Conservation (phyloP, 345 rosid species). For the Viola odorata region DNA sequence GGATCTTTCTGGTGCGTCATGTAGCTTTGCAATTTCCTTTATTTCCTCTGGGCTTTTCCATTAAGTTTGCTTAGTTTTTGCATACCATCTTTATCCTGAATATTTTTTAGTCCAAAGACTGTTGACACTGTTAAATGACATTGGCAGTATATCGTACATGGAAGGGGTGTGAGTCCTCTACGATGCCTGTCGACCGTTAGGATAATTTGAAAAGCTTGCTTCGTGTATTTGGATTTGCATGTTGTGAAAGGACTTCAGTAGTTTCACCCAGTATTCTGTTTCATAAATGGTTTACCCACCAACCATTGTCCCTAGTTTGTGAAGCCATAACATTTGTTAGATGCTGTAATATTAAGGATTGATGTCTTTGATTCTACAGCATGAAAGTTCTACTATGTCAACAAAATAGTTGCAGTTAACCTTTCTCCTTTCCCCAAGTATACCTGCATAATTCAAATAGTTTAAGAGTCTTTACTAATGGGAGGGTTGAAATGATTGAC, state of each 20-base stretch:
- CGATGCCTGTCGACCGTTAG: not conserved
- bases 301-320: no score
- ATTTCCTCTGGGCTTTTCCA: constrained; percentile 3
- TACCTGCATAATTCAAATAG: not conserved
- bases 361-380: not conserved
- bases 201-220: constrained; percentile 1
- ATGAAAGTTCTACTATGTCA: not conserved
- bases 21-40: constrained; percentile 1
- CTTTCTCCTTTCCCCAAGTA: not conserved
- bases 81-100: constrained; percentile 2
- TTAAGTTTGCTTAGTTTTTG: not conserved
- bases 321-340: no score
- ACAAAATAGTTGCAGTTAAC: not conserved
- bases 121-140: not conserved
- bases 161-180: not conserved
- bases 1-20: constrained; percentile 65
- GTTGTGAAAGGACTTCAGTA: not conserved
- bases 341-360: not conserved
- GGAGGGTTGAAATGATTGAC: not conserved
- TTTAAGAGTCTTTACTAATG: not conserved
- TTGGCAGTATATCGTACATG: not conserved
- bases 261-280: not conserved
- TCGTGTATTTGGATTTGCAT: not conserved
- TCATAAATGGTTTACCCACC: not conserved
- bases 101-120: not conserved